Conservation (phyloP, 1,139 yeast genomes). For the Eremothecium coryli region DNA sequence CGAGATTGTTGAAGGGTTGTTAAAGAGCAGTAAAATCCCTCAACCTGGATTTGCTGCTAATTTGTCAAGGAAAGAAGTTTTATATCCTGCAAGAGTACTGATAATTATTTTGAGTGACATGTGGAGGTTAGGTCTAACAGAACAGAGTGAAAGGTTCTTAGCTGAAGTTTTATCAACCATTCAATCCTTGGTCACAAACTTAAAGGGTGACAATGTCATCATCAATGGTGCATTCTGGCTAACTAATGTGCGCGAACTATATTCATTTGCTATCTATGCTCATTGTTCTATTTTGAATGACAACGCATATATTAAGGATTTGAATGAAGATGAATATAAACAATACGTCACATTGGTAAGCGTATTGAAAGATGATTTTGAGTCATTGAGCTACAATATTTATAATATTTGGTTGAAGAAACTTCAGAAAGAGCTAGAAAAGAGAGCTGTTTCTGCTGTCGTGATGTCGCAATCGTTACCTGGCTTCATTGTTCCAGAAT, state of each 20-base stretch:
- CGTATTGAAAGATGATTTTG: conserved; percentile 89
- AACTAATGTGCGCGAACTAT: conserved; percentile 90
- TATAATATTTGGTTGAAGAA: conserved; percentile 98
- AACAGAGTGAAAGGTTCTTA: conserved; percentile 82
- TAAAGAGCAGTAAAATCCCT: conserved; percentile 85
- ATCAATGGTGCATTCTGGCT: conserved; percentile 97
- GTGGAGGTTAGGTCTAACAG: conserved; percentile 96
- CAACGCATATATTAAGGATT: conserved; percentile 67
- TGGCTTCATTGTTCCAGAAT: conserved; percentile 88
- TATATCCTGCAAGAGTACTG: conserved; percentile 93
- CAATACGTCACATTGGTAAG: conserved; percentile 86
- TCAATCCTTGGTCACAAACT: conserved; percentile 62
- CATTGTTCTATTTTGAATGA: conserved; percentile 81
- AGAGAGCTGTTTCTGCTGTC: conserved; percentile 89
- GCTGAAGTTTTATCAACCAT: conserved; percentile 86
- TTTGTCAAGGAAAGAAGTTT: conserved; percentile 78
- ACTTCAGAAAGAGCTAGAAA: conserved; percentile 82
- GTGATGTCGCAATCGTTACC: conserved; percentile 92
- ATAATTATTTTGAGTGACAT: conserved; percentile 88
- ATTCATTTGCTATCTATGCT: conserved; percentile 90
- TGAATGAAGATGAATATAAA: conserved; percentile 84
- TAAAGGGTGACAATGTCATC: conserved; percentile 79
- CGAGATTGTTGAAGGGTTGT: conserved; percentile 80
- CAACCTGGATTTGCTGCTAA: conserved; percentile 76
- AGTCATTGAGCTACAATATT: conserved; percentile 84